Base-by-base conservation (phyloP, 2,329 filamentous ascomycete genomes). In the Sclerotinia subarctica region DNA sequence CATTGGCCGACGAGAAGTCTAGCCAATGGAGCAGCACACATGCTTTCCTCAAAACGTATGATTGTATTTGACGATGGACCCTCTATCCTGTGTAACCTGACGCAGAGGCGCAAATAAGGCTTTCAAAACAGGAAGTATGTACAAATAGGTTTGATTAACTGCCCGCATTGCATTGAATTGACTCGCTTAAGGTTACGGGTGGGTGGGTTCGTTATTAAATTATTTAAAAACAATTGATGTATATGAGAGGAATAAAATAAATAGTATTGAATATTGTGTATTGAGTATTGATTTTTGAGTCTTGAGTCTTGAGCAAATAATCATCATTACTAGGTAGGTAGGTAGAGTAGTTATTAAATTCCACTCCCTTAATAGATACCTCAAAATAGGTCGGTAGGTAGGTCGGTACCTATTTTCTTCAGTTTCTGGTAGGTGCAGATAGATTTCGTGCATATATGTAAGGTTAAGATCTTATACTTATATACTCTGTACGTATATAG, bases 401-500 rank as follows among this genome's bases (percentile, higher is more conserved):
- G 29, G 29, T 29, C 10, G 35, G 29, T 54, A 54, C 29, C 52
- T 10, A 7, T 15, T 21, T 13, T 19, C 38, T 44, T 15, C 6
- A 5, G 3, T 32, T 32, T 32, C 5, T 32, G 32, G 4, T 32
- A 5, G 3, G 5, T 6, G n/a, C 44, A 35, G 56, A 58, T 38
- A 38, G 42, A 59, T 59, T 47, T 59, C 42, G 24, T 47, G 42
- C 57, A 47, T 47, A n/a, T 32, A 32, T n/a, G n/a, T n/a, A n/a
- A n/a, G n/a, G n/a, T n/a, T n/a, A n/a, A n/a, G n/a, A n/a, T n/a
- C n/a, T n/a, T n/a, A n/a, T n/a, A n/a, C n/a, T n/a, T n/a, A n/a
- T n/a, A n/a, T n/a, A n/a, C n/a, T n/a, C n/a, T n/a, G n/a, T n/a
- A n/a, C n/a, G n/a, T n/a, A n/a, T n/a, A n/a, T n/a, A n/a, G n/a